Conservation (phyloP, 306 rosid species). For the Amphicarpaea edgeworthii region DNA sequence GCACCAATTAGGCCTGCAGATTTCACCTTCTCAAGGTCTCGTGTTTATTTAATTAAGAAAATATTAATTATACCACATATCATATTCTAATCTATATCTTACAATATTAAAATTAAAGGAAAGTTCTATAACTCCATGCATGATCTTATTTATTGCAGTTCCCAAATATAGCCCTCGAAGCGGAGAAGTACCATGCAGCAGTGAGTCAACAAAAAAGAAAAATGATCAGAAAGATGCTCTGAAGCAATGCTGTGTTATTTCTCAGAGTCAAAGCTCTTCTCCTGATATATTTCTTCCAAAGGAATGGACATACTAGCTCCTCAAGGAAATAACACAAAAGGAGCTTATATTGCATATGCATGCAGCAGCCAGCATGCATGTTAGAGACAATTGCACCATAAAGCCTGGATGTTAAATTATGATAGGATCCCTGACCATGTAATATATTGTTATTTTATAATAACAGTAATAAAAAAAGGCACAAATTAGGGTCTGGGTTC, state of each 20-base stretch:
- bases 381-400: constrained; percentile 19
- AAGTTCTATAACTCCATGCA: neutral
- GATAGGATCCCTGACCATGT: neutral
- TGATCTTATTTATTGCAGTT: constrained; percentile 32
- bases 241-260: constrained; percentile 45
- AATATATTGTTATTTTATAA: constrained; percentile 1
- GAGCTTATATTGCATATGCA: neutral
- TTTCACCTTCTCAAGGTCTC: constrained; percentile 67
- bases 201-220: constrained; percentile 31
- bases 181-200: constrained; percentile 12
- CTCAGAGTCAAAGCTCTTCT: constrained; percentile 49
- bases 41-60: neutral
- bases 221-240: constrained; percentile 43
- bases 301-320: constrained; percentile 73
- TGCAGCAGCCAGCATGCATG: too few species aligned
- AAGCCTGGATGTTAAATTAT: constrained; percentile 2
- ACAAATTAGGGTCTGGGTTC: neutral
- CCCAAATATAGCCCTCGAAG: constrained; percentile 21
- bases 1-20: constrained; percentile 63
- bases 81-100: neutral
- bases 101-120: neutral
- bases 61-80: neutral
- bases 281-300: constrained; percentile 75
- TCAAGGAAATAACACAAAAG: neutral
- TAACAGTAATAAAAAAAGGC: constrained; percentile 28